Evolutionary conservation across 1,284 basidiomycete species (phyloP), one percentile per base, ranked within the genome.

Genomic region (Fomitopsis pinicola): DNA sequence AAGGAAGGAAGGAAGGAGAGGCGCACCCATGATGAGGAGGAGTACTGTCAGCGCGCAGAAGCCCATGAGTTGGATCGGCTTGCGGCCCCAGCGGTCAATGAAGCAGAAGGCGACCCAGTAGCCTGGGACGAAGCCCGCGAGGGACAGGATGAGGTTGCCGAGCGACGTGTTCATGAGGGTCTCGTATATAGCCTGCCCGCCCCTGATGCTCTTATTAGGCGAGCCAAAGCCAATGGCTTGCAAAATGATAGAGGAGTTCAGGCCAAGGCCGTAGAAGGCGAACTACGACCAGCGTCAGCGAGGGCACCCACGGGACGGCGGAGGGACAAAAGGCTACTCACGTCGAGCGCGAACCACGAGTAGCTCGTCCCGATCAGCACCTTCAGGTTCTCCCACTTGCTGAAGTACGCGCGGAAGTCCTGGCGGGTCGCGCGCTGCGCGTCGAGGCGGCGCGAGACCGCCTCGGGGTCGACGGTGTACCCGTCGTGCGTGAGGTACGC

Each of bases 251-350:
- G 84, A 83, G 7, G 87, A 89, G 79, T 95, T 95, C 62, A 94
- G 80, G 61, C 91, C 88, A 48, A 94, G 82, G 63, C 92, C 92
- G 75, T 94, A 93, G 79, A 95, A 95, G 35, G 87, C 87, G 74
- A 94, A 85, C 83, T 93, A 75, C 70, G 7, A 68, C 68, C 40
- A 9, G 19, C 6, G 45, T 60, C 59, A 36, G 15, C 38, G n/a
- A 33, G 12, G 61, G 67, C 63, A 57, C 33, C 59, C 19, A 22
- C 22, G 22, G 22, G 22, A 22, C 22, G 22, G 22, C 22, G 22
- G 1, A 46, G 19, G 3, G 60, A 6, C 36, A 12, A 65, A 35
- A 7, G 57, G 9, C 45, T 8, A 75, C 84, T 54, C 55, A 84
- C 84, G 64, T 91, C 91, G 44, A 90, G 79, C 2, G 90, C 88